Conservation (phyloP, 2,329 filamentous ascomycete genomes). For the Dactylellina cionopaga region DNA sequence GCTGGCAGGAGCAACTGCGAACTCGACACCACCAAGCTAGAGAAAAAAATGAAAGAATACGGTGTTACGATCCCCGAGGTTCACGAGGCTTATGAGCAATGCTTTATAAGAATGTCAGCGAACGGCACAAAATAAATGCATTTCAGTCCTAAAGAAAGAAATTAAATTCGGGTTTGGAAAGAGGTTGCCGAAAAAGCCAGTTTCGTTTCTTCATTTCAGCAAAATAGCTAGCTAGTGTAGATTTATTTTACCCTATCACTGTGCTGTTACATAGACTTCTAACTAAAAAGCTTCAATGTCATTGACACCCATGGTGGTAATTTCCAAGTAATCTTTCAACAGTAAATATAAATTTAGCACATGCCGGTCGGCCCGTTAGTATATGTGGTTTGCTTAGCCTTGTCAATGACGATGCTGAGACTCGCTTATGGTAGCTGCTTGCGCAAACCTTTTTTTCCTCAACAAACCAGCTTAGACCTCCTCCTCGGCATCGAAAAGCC, state of each 20-base stretch:
- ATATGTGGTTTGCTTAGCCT: constrained; percentile 9
- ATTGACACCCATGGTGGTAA: background rate
- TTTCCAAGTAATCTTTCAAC: background rate
- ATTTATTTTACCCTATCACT: background rate
- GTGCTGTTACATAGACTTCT: too few species aligned
- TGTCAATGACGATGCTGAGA: constrained; percentile 27
- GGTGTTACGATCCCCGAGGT: constrained; percentile 70
- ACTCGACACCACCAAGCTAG: constrained; percentile 72
- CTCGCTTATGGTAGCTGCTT: constrained; percentile 41
- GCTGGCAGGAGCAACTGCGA: constrained; percentile 74
- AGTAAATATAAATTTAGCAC: constrained; percentile 8
- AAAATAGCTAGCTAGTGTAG: background rate
- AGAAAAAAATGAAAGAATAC: constrained; percentile 70
- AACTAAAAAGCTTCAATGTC: constrained; percentile 4
- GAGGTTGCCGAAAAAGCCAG: too few species aligned
- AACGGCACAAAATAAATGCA: constrained; percentile 67
- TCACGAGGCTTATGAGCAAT: constrained; percentile 68
- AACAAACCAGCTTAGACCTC: too few species aligned
- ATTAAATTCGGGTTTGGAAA: too few species aligned
- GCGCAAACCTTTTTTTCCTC: constrained; percentile 36
- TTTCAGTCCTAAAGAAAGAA: too few species aligned
- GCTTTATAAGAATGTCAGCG: constrained; percentile 73
- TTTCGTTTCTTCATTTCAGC: background rate
- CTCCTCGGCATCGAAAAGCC: background rate
- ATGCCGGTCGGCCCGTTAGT: constrained; percentile 10